phyloP scores from a whole-genome alignment of 208 protist genomes.

The Histomonas meleagridis region DNA sequence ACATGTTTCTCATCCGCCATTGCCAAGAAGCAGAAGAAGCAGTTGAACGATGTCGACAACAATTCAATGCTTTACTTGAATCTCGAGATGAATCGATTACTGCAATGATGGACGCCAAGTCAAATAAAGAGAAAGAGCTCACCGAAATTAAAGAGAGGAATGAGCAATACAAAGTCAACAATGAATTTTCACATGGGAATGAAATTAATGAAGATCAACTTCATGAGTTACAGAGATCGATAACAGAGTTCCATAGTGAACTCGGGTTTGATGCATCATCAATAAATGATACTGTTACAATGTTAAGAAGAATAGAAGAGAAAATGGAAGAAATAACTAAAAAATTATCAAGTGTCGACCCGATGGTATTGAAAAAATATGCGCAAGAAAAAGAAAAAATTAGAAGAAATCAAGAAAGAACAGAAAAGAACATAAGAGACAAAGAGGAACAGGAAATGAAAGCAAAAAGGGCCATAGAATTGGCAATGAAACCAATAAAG shows the following conservation, averaged over 20 bases:
- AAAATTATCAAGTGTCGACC: neutral
- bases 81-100: neutral
- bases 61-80: neutral
- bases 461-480: neutral
- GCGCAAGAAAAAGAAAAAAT: constrained; percentile 7
- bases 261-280: neutral
- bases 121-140: neutral
- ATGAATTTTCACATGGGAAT: neutral
- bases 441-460: neutral
- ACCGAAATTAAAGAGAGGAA: neutral
- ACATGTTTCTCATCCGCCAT: constrained; percentile 20
- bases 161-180: neutral
- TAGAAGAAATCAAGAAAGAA: constrained; percentile 10
- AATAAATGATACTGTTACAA: neutral
- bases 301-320: neutral
- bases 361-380: neutral
- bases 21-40: constrained; percentile 36
- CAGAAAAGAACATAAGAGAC: neutral
- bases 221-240: neutral
- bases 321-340: neutral
- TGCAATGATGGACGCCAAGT: neutral
- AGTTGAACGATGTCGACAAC: neutral
- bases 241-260: neutral
- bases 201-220: neutral
- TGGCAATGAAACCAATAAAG: neutral